Conservation (phyloP, 371 early-diverging fungal genomes). For the Syncephalastrum monosporum region DNA sequence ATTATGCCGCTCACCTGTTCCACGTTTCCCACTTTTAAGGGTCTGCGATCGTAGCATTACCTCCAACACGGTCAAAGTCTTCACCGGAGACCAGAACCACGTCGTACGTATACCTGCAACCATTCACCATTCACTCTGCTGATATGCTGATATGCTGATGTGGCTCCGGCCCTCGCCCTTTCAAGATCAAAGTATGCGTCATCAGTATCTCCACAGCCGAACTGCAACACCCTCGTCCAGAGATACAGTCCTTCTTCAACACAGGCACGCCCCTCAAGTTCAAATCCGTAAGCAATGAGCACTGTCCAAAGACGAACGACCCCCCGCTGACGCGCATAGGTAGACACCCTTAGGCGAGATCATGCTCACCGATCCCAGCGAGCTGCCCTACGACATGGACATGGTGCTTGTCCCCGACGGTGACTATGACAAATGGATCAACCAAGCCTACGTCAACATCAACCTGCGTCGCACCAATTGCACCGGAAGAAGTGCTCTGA, state of each 20-base stretch:
- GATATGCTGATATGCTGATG: background rate
- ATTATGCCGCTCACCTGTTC: background rate
- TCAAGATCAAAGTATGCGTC: conserved; percentile 54
- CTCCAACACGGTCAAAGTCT: conserved; percentile 61
- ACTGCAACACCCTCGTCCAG: conserved; percentile 45
- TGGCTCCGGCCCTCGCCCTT: background rate
- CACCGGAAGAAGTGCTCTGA: conserved; percentile 64
- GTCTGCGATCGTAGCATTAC: conserved; percentile 55
- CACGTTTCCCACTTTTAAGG: conserved; percentile 30
- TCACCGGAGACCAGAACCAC: conserved; percentile 63
- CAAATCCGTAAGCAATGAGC: conserved; percentile 41
- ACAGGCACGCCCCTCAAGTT: conserved; percentile 37
- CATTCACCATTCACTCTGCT: background rate
- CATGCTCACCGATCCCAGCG: conserved; percentile 57
- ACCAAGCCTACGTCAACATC: conserved; percentile 60
- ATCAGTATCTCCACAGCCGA: conserved; percentile 52
- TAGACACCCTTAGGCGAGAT: conserved; percentile 61
- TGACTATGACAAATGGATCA: conserved; percentile 57
- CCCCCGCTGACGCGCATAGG: too few species aligned
- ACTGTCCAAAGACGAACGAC: too few species aligned
- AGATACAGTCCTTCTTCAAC: conserved; percentile 47
- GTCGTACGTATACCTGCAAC: conserved; percentile 31
- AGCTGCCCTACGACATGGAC: conserved; percentile 58
- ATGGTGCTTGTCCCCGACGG: conserved; percentile 64
- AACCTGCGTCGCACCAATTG: conserved; percentile 63